phyloP scores from a whole-genome alignment of 2,329 filamentous ascomycete genomes.

The Aspergillus ochraceus region DNA sequence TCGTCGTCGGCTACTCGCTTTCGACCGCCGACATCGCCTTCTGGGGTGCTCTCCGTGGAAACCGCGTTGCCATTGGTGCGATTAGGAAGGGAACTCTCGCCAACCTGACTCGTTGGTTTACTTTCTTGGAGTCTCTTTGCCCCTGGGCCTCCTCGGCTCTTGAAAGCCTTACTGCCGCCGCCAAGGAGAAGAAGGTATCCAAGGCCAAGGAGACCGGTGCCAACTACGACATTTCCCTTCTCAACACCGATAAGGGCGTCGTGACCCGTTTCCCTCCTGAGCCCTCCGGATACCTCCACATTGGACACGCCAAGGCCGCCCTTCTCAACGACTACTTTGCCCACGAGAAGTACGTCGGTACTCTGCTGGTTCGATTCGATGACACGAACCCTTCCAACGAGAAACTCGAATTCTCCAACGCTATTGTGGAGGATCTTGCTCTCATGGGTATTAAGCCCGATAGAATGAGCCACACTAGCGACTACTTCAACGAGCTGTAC shows the following conservation, averaged over 20 bases:
- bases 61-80: conserved; percentile 78
- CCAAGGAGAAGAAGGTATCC: conserved; percentile 67
- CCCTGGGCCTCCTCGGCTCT: conserved; percentile 72
- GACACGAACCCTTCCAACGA: conserved; percentile 98
- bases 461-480: conserved; percentile 82
- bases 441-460: conserved; percentile 92
- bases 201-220: conserved; percentile 70
- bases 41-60: conserved; percentile 79
- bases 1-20: conserved; percentile 77
- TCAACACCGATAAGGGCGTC: conserved; percentile 82
- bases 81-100: conserved; percentile 74
- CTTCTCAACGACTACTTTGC: conserved; percentile 96
- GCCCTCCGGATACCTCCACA: conserved; percentile 93
- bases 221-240: conserved; percentile 85
- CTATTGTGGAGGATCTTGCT: conserved; percentile 86
- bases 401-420: conserved; percentile 93
- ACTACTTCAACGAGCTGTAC: conserved; percentile 93
- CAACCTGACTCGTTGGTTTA: conserved; percentile 85
- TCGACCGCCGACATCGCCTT: conserved; percentile 76
- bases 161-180: conserved; percentile 68
- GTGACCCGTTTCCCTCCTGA: conserved; percentile 92
- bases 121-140: conserved; percentile 77
- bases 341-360: conserved; percentile 88
- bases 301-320: conserved; percentile 92
- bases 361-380: conserved; percentile 87